phyloP scores from a whole-genome alignment of 1,139 yeast species.

The Spathaspora sp. region DNA sequence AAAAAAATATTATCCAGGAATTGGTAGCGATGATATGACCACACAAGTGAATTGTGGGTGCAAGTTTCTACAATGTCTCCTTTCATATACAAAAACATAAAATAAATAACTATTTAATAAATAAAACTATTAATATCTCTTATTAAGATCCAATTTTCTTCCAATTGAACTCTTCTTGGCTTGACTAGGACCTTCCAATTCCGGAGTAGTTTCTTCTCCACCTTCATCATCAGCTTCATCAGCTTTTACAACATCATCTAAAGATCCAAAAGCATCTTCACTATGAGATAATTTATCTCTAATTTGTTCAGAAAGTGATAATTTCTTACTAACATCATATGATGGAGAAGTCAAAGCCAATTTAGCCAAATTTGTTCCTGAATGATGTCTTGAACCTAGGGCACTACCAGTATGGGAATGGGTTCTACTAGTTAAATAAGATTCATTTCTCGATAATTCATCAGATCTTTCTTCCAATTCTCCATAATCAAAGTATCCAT shows the following conservation, averaged over 20 bases:
- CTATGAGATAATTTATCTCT: conserved; percentile 35
- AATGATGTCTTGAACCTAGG: conserved; percentile 31
- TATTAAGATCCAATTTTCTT: conserved; percentile 20
- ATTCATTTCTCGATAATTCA: conserved; percentile 29
- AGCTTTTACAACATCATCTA: conserved; percentile 4
- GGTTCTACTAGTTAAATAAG: conserved; percentile 20
- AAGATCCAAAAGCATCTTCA: conserved; percentile 15
- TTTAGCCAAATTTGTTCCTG: conserved; percentile 27
- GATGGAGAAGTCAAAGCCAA: conserved; percentile 10
- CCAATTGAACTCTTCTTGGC: conserved; percentile 21
- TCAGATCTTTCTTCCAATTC: conserved; percentile 42
- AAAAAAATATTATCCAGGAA: background rate
- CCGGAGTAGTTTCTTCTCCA: conserved; percentile 2
- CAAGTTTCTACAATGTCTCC: too few species aligned
- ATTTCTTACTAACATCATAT: conserved; percentile 28
- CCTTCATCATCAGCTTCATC: conserved; percentile 1
- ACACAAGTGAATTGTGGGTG: too few species aligned
- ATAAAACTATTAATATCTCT: conserved; percentile 1
- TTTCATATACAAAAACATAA: background rate
- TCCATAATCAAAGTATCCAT: conserved; percentile 74
- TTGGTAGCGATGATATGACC: background rate
- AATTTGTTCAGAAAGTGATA: conserved; percentile 33
- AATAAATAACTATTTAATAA: conserved; percentile 4
- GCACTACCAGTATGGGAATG: conserved; percentile 19
- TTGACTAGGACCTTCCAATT: conserved; percentile 1